Percentiles rank a stretch among this genome's conserved stretches.
These are phyloP conservation scores for Begonia peltatifolia DNA, from an alignment of 306 rosid genomes.

Conservation along the genomic window DNA sequence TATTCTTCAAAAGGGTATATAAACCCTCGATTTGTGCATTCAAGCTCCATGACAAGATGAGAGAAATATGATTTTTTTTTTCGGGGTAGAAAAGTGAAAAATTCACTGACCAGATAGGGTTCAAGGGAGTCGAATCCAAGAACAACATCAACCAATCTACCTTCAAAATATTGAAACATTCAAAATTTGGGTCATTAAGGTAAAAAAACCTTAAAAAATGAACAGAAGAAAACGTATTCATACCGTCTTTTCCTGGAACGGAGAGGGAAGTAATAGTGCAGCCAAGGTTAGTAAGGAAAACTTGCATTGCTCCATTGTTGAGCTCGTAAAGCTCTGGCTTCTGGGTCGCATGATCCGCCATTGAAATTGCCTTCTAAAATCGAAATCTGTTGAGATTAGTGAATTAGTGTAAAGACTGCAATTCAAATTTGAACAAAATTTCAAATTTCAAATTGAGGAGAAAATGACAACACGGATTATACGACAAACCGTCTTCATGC, in stretches of 20 bases:
- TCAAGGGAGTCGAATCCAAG: conserved; percentile 87
- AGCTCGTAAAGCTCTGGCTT: conserved; percentile 74
- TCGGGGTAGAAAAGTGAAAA: background rate
- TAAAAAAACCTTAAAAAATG: background rate
- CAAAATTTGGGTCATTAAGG: conserved; percentile 2
- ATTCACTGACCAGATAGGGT: conserved; percentile 47
- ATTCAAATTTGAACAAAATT: too few species aligned
- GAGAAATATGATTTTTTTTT: too few species aligned
- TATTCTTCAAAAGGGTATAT: too few species aligned
- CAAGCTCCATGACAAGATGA: too few species aligned
- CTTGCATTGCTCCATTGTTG: conserved; percentile 65
- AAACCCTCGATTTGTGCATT: too few species aligned
- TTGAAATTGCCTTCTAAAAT: conserved; percentile 12
- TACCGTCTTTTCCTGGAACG: conserved; percentile 71
- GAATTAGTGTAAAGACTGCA: too few species aligned
- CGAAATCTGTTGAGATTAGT: background rate
- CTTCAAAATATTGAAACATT: conserved; percentile 20
- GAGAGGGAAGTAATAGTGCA: conserved; percentile 86
- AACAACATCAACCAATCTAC: conserved; percentile 70
- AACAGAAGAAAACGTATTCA: background rate
- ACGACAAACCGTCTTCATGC: too few species aligned
- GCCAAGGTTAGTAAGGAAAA: conserved; percentile 60
- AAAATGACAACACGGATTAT: too few species aligned
- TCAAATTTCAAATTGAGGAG: too few species aligned
- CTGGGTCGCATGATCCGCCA: conserved; percentile 52